phyloP scores from a whole-genome alignment of 1,139 yeast species.

The Debaryomyces sp. region DNA sequence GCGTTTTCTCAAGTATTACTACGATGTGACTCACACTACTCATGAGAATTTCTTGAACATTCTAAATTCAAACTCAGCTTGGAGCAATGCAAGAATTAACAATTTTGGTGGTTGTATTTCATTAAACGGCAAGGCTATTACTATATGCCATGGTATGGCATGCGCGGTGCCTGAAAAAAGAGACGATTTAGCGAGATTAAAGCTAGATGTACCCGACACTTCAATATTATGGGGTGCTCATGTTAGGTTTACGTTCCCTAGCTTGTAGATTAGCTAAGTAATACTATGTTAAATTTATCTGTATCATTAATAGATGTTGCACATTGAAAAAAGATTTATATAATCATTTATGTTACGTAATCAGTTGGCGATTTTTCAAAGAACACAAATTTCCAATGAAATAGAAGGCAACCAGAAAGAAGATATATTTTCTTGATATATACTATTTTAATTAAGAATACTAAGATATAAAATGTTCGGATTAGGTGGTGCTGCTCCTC shows the following conservation, averaged over 20 bases:
- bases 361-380: conserved; percentile 4
- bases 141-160: conserved; percentile 42
- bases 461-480: conserved; percentile 56
- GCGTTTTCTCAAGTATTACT: conserved; percentile 40
- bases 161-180: conserved; percentile 34
- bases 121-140: conserved; percentile 39
- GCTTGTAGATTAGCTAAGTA: conserved; percentile 15
- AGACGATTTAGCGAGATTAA: conserved; percentile 27
- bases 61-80: conserved; percentile 23
- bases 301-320: not conserved
- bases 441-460: not conserved
- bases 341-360: conserved; percentile 2
- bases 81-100: conserved; percentile 35
- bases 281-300: not conserved
- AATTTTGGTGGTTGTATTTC: conserved; percentile 38
- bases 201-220: conserved; percentile 22
- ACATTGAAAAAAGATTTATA: not conserved
- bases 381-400: conserved; percentile 6
- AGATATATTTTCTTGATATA: not conserved
- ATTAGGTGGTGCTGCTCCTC: conserved; percentile 79
- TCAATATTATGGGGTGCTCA: conserved; percentile 41
- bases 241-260: conserved; percentile 42
- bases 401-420: conserved; percentile 4
- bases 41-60: conserved; percentile 25
- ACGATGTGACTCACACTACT: conserved; percentile 30